These are phyloP conservation scores for Blastobotrys proliferans DNA, from an alignment of 1,139 yeast genomes.

Conservation along the genomic window DNA sequence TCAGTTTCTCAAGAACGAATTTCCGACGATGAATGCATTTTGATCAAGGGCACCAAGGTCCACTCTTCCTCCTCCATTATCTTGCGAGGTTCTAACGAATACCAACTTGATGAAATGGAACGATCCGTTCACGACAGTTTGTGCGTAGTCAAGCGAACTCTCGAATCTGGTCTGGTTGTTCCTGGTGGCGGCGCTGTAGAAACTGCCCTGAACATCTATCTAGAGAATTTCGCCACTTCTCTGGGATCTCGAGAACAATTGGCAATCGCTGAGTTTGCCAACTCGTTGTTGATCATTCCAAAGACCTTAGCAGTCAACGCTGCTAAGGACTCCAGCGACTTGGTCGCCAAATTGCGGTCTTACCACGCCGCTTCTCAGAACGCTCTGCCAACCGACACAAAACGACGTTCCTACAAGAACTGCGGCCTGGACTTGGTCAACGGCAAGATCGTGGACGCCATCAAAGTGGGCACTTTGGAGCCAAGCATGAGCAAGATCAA, in stretches of 20 bases:
- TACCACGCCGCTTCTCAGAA: conserved; percentile 95
- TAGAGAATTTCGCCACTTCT: conserved; percentile 96
- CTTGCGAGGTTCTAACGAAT: conserved; percentile 94
- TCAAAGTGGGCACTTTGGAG: conserved; percentile 82
- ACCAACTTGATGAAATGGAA: conserved; percentile 97
- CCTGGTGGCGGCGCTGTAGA: conserved; percentile 99
- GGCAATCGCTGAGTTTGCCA: conserved; percentile 97
- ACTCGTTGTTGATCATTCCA: conserved; percentile 85
- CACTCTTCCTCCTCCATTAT: conserved; percentile 91
- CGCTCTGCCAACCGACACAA: conserved; percentile 74
- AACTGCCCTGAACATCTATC: conserved; percentile 87
- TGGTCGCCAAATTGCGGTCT: conserved; percentile 91
- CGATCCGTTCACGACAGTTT: conserved; percentile 92
- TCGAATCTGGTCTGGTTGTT: conserved; percentile 90
- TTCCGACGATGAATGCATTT: conserved; percentile 95
- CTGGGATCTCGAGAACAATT: conserved; percentile 97
- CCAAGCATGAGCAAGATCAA: conserved; percentile 92
- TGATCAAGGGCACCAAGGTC: conserved; percentile 89
- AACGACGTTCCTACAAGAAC: conserved; percentile 80
- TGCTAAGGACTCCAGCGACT: conserved; percentile 93
- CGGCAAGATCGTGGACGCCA: conserved; percentile 88
- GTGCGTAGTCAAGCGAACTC: conserved; percentile 91
- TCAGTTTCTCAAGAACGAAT: conserved; percentile 88
- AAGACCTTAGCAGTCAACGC: conserved; percentile 97
- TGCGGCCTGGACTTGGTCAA: conserved; percentile 89